Conservation (phyloP, 108 stramenopile genomes). For the Skeletonema costatum region DNA sequence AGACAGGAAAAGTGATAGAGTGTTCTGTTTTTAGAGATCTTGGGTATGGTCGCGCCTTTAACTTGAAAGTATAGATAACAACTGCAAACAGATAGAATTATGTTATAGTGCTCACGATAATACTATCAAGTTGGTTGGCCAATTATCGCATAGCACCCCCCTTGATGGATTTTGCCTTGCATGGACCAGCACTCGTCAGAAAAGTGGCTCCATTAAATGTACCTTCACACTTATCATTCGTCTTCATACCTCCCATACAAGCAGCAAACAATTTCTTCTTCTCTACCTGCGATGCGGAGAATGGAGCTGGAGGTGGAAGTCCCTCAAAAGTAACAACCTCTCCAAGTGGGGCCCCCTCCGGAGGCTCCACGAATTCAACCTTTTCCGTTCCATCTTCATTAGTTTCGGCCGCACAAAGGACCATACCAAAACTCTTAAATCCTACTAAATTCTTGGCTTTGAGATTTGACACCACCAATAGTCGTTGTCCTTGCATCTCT, state of each 20-base stretch:
- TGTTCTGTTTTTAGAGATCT: conserved; percentile 86
- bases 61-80: conserved; percentile 61
- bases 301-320: conserved; percentile 76
- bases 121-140: background rate
- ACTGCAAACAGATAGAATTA: background rate
- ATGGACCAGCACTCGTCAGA: conserved; percentile 82
- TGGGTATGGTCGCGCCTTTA: conserved; percentile 86
- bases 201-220: conserved; percentile 89
- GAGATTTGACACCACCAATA: conserved; percentile 96
- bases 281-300: conserved; percentile 81
- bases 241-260: conserved; percentile 86
- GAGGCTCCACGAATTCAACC: conserved; percentile 96
- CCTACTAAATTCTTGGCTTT: conserved; percentile 97
- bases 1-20: conserved; percentile 65
- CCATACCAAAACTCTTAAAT: conserved; percentile 98
- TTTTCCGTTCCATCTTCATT: conserved; percentile 72
- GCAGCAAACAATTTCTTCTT: conserved; percentile 98
- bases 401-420: conserved; percentile 87
- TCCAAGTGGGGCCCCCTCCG: conserved; percentile 87
- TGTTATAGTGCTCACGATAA: background rate
- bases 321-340: conserved; percentile 93
- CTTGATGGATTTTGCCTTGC: conserved; percentile 67
- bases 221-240: conserved; percentile 75
- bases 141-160: conserved; percentile 81
- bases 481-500: conserved; percentile 88